Conservation (phyloP, 495 filamentous ascomycete genomes). For the Stereocaulon alpinum region DNA sequence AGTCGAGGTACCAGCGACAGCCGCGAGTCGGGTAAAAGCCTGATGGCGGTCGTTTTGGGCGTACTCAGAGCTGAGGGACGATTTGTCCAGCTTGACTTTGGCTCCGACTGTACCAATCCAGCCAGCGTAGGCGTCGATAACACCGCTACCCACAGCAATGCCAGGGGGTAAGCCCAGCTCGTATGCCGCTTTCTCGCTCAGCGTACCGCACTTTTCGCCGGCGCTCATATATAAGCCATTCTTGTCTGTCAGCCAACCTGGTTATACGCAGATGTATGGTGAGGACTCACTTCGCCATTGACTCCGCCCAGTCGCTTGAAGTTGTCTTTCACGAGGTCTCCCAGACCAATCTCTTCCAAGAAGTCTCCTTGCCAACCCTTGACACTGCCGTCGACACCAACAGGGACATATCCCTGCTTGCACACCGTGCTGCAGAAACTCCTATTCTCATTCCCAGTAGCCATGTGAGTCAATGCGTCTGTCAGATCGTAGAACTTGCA, state of each 20-base stretch:
- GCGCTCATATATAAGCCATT: slow-evolving; percentile 85
- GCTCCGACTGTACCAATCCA: slow-evolving; percentile 99
- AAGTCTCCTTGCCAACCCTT: slow-evolving; percentile 99
- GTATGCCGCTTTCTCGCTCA: slow-evolving; percentile 71
- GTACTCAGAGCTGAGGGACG: slow-evolving; percentile 47
- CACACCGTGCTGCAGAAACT: slow-evolving; percentile 91
- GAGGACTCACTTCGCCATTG: slow-evolving; percentile 74
- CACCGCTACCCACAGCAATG: slow-evolving; percentile 86
- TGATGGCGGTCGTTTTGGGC: slow-evolving; percentile 72
- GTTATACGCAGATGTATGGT: slow-evolving; percentile 21
- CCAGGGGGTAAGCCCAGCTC: slow-evolving; percentile 81
- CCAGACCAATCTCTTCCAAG: slow-evolving; percentile 68
- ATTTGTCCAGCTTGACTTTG: slow-evolving; percentile 60
- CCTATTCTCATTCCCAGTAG: slow-evolving; percentile 84
- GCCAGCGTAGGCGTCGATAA: slow-evolving; percentile 96
- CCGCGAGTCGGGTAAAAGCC: slow-evolving; percentile 86
- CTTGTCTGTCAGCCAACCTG: slow-evolving; percentile 36
- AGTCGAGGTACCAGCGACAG: slow-evolving; percentile 94
- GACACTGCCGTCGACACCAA: slow-evolving; percentile 91
- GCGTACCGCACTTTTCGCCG: slow-evolving; percentile 74
- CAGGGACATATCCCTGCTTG: slow-evolving; percentile 91
- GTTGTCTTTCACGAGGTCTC: slow-evolving; percentile 70
- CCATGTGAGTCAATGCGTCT: slow-evolving; percentile 90
- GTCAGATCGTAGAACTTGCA: slow-evolving; percentile 95
- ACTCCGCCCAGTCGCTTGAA: slow-evolving; percentile 91